Base-by-base conservation (phyloP, 179 eudicot genomes). In the Nepenthes alata region DNA sequence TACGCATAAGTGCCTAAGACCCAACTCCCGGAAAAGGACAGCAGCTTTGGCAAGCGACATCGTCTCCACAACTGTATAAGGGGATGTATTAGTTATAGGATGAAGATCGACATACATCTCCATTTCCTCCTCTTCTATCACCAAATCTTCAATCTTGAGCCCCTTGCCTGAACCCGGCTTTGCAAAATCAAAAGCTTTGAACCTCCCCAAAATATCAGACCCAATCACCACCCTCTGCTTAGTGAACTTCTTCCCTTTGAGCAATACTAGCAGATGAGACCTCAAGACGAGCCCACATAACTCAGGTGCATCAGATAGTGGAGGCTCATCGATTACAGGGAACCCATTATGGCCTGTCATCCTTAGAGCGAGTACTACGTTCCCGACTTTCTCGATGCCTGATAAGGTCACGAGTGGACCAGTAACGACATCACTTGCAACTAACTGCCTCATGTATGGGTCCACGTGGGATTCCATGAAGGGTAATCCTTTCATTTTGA, bases 71-170 rank as follows among this genome's bases (percentile, higher is more conserved):
- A 74, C 74, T 5, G 74, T 66, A 25, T 74, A 74, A 2, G 78
- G 74, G 11, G 74, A 74, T 34, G 74, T 58, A 53, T 74, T 74
- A 16, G 67, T 61, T 57, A 74, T 70, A 8, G 78, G 78, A 62
- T 74, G 78, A 2, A 74, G 74, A 74, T 74, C 78, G 36, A 74
- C 34, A 34, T 65, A 70, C 78, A 74, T 74, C 37, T 70, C 62
- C 78, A 74, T 70, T 54, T 74, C 78, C 11, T 69, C 78, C 14
- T 70, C 67, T n/a, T 37, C 11, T 6, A 74, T 16, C 2, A n/a
- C 47, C 14, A 74, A 12, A 57, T 70, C 74, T 45, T 74, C 61
- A 0, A 74, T 53, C 58, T 74, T 70, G 5, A 61, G 6, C 50
- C 74, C 74, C 55, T 70, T 74, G 0, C 77, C 77, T 0, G 77